phyloP scores from a whole-genome alignment of 192 early-diverging fungal species.

The Entomortierella beljakovae region DNA sequence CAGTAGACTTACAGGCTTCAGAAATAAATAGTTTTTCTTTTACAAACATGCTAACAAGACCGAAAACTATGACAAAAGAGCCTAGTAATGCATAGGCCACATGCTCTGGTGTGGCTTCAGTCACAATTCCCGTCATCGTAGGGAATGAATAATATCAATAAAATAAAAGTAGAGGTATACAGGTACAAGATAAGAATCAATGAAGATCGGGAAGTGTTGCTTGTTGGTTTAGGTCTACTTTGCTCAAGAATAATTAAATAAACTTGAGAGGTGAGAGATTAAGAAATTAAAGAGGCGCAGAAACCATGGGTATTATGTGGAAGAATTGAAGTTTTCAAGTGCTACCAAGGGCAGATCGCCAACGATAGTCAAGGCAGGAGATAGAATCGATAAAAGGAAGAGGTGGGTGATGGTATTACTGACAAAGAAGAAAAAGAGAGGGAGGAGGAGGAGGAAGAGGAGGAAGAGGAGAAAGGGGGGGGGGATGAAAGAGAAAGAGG shows the following conservation, averaged over 20 bases:
- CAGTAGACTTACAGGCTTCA: constrained; percentile 77
- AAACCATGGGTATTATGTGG: not conserved
- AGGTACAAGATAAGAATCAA: not conserved
- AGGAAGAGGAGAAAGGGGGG: not conserved
- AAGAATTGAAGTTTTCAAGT: not conserved
- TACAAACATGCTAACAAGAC: constrained; percentile 72
- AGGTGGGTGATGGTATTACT: not conserved
- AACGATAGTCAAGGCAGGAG: not conserved
- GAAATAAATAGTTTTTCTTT: constrained; percentile 81
- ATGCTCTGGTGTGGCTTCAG: constrained; percentile 42
- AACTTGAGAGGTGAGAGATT: too few relatives aligned
- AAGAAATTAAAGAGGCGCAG: not conserved
- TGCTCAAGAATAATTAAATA: too few relatives aligned
- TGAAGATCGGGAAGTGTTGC: too few relatives aligned
- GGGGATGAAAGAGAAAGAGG: not conserved
- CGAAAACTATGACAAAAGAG: constrained; percentile 75
- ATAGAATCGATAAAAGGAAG: not conserved
- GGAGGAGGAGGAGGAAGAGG: constrained; percentile 6
- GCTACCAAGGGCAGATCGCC: not conserved
- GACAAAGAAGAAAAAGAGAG: not conserved
- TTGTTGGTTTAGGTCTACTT: too few relatives aligned
- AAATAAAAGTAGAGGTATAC: not conserved
- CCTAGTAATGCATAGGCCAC: constrained; percentile 67
- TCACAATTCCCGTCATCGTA: constrained; percentile 34
- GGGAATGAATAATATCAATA: too few relatives aligned